phyloP scores from a whole-genome alignment of 106 monocot species.

The Hemerocallis citrina region DNA sequence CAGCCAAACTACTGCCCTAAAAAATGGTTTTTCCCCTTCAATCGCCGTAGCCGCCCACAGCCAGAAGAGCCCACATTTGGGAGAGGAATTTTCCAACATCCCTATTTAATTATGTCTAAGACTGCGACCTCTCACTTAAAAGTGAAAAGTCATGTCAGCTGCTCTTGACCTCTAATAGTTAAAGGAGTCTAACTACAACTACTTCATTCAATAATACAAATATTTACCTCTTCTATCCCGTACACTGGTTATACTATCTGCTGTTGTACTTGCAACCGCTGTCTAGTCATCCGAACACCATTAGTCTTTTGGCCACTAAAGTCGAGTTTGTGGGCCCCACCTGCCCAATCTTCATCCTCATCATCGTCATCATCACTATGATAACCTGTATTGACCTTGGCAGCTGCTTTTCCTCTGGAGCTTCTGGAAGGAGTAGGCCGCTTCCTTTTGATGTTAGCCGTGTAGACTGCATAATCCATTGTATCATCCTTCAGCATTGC shows the following conservation, averaged over 20 bases:
- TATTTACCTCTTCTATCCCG: constrained; percentile 1
- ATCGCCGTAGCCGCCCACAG: no score
- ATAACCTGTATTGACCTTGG: neutral
- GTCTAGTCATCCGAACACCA: constrained; percentile 48
- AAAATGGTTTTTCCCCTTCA: no score
- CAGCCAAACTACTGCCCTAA: no score
- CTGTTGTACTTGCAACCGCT: constrained; percentile 20
- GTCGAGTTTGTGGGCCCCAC: constrained; percentile 53
- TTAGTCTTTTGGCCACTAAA: constrained; percentile 31
- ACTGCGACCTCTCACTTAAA: no score
- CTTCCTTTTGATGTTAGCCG: constrained; percentile 50
- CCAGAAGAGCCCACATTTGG: no score
- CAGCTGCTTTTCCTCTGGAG: constrained; percentile 33
- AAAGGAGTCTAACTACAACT: neutral
- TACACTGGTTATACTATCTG: neutral
- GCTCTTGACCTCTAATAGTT: no score
- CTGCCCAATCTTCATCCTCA: constrained; percentile 69
- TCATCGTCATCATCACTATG: constrained; percentile 31
- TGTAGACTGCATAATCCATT: constrained; percentile 58
- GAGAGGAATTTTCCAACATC: no score
- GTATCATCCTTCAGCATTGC: constrained; percentile 67
- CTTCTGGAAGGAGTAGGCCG: constrained; percentile 56
- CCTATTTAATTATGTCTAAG: no score
- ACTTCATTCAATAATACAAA: neutral
- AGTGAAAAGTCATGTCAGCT: no score